These are phyloP conservation scores for Hymenoscyphus fraxineus DNA, from an alignment of 2,329 filamentous ascomycete genomes.

Conservation along the genomic window DNA sequence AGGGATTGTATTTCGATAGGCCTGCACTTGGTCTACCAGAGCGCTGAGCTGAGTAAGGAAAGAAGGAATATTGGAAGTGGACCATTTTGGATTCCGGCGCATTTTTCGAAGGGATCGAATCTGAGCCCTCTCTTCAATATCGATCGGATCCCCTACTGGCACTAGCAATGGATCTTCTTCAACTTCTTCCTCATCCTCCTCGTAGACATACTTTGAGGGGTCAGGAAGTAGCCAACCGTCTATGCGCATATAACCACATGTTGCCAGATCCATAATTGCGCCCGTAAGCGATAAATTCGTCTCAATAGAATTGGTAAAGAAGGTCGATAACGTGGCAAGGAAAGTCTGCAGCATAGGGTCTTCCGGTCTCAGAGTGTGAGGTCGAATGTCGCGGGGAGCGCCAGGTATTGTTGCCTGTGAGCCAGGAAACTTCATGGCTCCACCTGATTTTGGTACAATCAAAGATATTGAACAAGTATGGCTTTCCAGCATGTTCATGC, in stretches of 20 bases:
- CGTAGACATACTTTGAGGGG: slow-evolving; percentile 59
- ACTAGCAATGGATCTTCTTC: slow-evolving; percentile 38
- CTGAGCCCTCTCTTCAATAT: slow-evolving; percentile 42
- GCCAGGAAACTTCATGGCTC: slow-evolving; percentile 54
- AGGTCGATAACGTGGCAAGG: slow-evolving; percentile 68
- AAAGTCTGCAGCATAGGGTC: slow-evolving; percentile 63
- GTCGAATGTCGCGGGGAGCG: slow-evolving; percentile 56
- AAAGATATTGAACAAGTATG: slow-evolving; percentile 69
- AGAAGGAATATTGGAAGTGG: slow-evolving; percentile 45
- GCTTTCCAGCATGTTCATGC: slow-evolving; percentile 62
- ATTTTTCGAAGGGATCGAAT: slow-evolving; percentile 48
- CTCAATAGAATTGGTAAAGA: slow-evolving; percentile 87
- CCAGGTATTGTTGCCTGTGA: slow-evolving; percentile 55
- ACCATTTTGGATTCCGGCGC: slow-evolving; percentile 52
- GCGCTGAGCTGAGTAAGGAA: slow-evolving; percentile 56
- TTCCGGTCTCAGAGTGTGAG: slow-evolving; percentile 58
- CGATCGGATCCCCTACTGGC: slow-evolving; percentile 26
- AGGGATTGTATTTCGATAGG: slow-evolving; percentile 61
- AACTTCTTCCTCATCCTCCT: slow-evolving; percentile 41
- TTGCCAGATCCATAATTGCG: slow-evolving; percentile 73
- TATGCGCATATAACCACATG: slow-evolving; percentile 78
- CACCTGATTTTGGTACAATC: slow-evolving; percentile 58
- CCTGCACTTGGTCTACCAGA: slow-evolving; percentile 58
- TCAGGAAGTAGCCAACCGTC: slow-evolving; percentile 87
- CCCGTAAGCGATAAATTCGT: slow-evolving; percentile 87